Conservation (phyloP, 2,329 filamentous ascomycete genomes). For the Trichoderma aggressivum region DNA sequence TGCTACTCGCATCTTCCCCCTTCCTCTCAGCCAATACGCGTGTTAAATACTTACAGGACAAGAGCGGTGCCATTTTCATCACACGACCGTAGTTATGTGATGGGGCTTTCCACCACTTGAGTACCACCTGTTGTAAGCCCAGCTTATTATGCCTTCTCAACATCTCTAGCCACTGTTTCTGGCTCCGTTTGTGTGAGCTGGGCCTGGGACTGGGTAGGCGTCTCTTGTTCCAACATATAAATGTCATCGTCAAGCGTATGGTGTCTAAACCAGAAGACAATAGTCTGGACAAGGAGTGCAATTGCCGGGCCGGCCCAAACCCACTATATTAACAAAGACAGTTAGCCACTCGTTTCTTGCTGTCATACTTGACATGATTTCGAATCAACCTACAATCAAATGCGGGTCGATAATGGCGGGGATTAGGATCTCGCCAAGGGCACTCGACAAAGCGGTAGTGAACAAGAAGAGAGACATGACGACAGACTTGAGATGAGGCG, state of each 20-base stretch:
- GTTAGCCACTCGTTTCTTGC: not conserved
- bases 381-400: conserved; percentile 17
- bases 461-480: conserved; percentile 18
- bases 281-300: conserved; percentile 25
- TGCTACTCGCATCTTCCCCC: too few relatives aligned
- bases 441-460: conserved; percentile 18
- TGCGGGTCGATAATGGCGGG: conserved; percentile 15
- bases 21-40: not conserved
- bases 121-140: not conserved
- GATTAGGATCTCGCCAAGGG: conserved; percentile 16
- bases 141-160: conserved; percentile 1
- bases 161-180: not conserved
- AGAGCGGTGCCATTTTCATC: too few relatives aligned
- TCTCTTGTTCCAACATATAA: conserved; percentile 20
- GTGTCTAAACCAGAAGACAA: conserved; percentile 27
- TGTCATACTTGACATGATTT: not conserved
- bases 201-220: conserved; percentile 11
- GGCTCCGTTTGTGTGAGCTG: not conserved
- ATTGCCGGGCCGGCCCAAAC: conserved; percentile 28
- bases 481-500: conserved; percentile 17
- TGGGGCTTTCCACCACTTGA: not conserved
- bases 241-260: conserved; percentile 25
- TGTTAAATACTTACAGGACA: not conserved
- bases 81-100: not conserved
- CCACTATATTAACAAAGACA: conserved; percentile 21